These are phyloP conservation scores for Saccharum officinarum DNA, from an alignment of 176 grass and related monocot genomes.

Conservation along the genomic window DNA sequence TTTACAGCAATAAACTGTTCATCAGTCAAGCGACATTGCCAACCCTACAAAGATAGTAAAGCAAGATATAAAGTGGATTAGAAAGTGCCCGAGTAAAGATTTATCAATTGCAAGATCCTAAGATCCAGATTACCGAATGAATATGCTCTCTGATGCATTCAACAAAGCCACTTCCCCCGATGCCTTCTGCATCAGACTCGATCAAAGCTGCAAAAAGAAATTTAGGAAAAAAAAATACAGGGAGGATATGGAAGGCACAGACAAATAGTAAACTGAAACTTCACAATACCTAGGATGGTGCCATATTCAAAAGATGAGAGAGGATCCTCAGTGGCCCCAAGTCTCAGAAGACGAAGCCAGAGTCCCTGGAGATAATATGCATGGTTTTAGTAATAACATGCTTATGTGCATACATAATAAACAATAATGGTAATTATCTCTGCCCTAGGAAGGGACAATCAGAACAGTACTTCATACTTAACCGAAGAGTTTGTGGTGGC, in stretches of 20 bases:
- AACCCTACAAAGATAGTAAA: constrained; percentile 69
- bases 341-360: constrained; percentile 93
- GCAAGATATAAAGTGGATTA: constrained; percentile 32
- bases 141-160: constrained; percentile 99
- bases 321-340: constrained; percentile 97
- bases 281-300: constrained; percentile 95
- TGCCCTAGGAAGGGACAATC: background rate
- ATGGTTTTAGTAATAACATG: constrained; percentile 27
- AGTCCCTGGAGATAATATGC: constrained; percentile 70
- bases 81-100: constrained; percentile 22
- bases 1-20: constrained; percentile 99
- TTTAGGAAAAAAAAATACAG: constrained; percentile 3
- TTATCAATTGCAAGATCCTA: constrained; percentile 27
- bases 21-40: constrained; percentile 98
- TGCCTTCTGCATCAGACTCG: constrained; percentile 99
- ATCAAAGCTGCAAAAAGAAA: constrained; percentile 83
- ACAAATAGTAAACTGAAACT: constrained; percentile 29
- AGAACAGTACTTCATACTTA: constrained; percentile 12
- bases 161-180: constrained; percentile 99
- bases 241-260: constrained; percentile 15
- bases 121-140: constrained; percentile 69
- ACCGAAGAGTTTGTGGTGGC: constrained; percentile 21
- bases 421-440: constrained; percentile 7
- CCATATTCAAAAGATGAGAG: constrained; percentile 99
- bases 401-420: constrained; percentile 27